Evolutionary conservation across 202 grass and related monocot species (phyloP), one percentile per base, ranked within the genome.

Genomic region (Bolboschoenoplectus hybrid): DNA sequence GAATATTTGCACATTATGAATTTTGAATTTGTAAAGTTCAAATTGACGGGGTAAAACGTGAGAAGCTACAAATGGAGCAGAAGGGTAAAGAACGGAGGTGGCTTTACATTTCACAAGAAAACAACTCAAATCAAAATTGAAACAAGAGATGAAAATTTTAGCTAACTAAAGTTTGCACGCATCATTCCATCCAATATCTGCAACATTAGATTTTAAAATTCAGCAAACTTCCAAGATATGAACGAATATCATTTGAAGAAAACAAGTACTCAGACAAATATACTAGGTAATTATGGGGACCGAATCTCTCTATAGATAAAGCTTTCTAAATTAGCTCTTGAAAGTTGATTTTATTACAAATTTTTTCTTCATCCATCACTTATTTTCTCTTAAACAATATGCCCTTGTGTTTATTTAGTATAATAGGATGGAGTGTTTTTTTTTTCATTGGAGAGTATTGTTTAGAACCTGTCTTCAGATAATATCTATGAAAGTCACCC

Each of bases 31-130:
- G 32, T 46, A 74, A 74, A 51, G 45, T 12, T 50, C 9, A 11
- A 51, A 49, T n/a, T 34, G 12, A 70, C 39, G 10, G 71, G 34
- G 71, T 6, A 35, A 49, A 74, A 47, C 16, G 70, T 74, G 45
- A 51, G 44, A 74, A 74, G 10, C 71, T 34, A 74, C 45, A 51
- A 51, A 51, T 49, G 19, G 16, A 71, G 39, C 40, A 26, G 9
- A 13, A 10, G 72, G 4, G 19, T 26, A 34, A 16, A 68, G 9
- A 82, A 82, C 26, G 67, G 50, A 52, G 2, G 82, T 71, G n/a
- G 82, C 43, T 84, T 84, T 57, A 71, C 82, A 58, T 84, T 66
- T 70, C 16, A 71, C 35, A 13, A 32, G 47, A 70, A 83, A 41
- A 71, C n/a, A 84, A 52, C 9, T 66, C 36, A 38, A 80, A 80